A percentile compares a stretch with the other conserved stretches of the same genome.
Conservation (phyloP, 2,329 filamentous ascomycete genomes). For the Colletotrichum tabaci region DNA sequence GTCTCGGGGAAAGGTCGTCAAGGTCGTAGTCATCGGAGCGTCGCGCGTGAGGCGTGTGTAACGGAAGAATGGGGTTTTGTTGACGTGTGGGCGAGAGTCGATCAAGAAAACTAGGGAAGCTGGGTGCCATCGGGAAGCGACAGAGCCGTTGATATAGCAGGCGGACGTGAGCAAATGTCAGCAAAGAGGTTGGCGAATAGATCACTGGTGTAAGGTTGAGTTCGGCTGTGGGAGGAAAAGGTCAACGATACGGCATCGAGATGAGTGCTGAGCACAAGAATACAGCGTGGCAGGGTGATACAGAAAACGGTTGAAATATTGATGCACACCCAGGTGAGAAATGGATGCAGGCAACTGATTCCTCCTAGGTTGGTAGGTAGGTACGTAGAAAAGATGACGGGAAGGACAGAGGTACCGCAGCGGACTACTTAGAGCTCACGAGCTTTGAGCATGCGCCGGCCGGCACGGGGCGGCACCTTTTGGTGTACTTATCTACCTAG, state of each 20-base stretch:
- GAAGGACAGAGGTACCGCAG: constrained; percentile 8
- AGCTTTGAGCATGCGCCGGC: constrained; percentile 41
- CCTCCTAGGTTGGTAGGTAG: no score
- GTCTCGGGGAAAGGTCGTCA: constrained; percentile 56
- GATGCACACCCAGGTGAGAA: background rate
- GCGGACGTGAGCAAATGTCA: background rate
- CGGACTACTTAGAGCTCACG: constrained; percentile 31
- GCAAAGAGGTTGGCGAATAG: background rate
- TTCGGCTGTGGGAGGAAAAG: background rate
- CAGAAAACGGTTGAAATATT: background rate
- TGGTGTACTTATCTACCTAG: background rate
- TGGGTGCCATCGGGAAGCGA: constrained; percentile 37
- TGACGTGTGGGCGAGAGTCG: constrained; percentile 40
- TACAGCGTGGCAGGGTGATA: constrained; percentile 1
- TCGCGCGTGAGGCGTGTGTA: constrained; percentile 46
- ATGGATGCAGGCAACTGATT: background rate
- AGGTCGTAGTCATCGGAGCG: constrained; percentile 54
- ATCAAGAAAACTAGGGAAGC: constrained; percentile 42
- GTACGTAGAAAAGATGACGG: background rate
- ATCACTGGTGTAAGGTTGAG: background rate
- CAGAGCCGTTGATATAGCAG: background rate
- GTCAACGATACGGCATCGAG: background rate
- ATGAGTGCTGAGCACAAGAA: background rate
- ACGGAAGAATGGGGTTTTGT: constrained; percentile 46
- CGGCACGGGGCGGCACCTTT: constrained; percentile 17